Conservation (phyloP, 352 stramenopile species). For the Plasmopara viticola region DNA sequence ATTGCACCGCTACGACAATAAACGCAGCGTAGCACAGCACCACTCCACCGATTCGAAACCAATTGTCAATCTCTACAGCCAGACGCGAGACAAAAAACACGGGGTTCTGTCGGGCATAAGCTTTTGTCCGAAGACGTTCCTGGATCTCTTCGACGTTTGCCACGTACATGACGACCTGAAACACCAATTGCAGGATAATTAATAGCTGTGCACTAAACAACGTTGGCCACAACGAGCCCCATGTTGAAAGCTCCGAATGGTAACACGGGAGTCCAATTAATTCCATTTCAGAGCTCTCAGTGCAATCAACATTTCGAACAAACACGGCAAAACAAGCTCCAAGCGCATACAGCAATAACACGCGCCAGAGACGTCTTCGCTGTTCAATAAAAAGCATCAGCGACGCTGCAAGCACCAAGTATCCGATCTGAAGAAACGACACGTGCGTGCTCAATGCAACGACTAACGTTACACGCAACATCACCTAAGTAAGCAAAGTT, state of each 20-base stretch:
- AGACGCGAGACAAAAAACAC: constrained; percentile 71
- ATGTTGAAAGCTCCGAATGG: constrained; percentile 43
- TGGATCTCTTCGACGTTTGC: constrained; percentile 63
- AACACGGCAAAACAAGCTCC: constrained; percentile 69
- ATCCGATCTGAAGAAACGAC: constrained; percentile 81
- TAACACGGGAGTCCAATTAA: constrained; percentile 74
- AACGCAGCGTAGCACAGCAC: constrained; percentile 69
- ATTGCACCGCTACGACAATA: constrained; percentile 59
- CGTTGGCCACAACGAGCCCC: constrained; percentile 68
- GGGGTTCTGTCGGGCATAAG: constrained; percentile 61
- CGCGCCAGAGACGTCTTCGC: constrained; percentile 66
- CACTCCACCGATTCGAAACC: constrained; percentile 58
- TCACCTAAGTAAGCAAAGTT: neutral
- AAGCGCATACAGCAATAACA: constrained; percentile 68
- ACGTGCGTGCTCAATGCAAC: constrained; percentile 76
- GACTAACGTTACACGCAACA: constrained; percentile 25
- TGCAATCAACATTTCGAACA: constrained; percentile 71
- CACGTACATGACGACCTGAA: constrained; percentile 83
- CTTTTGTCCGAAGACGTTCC: constrained; percentile 51
- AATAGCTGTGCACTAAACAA: constrained; percentile 77
- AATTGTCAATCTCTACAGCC: constrained; percentile 69
- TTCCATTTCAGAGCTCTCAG: constrained; percentile 32
- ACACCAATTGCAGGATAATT: constrained; percentile 80
- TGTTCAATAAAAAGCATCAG: constrained; percentile 82
- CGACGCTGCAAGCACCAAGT: constrained; percentile 68